A percentile compares a stretch with the other conserved stretches of the same genome.
Conservation (phyloP, 1,284 basidiomycete species). For the Leccinum angustisporum region DNA sequence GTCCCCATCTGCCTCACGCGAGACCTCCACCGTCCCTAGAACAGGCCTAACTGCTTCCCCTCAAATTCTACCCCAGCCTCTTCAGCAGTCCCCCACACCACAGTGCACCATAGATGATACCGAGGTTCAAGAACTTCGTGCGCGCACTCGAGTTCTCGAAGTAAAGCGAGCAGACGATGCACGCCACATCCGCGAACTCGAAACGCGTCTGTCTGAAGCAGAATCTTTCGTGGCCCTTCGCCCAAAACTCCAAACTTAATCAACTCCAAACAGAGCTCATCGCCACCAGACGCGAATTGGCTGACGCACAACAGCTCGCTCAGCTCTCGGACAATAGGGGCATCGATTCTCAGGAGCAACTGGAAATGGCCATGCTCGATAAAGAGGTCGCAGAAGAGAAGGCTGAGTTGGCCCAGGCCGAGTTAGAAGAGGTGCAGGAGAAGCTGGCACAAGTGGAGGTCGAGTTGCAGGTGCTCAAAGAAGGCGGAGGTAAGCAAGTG, state of each 20-base stretch:
- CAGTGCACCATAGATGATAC: slow-evolving; percentile 42
- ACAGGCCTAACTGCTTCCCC: slow-evolving; percentile 14
- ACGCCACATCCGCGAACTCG: slow-evolving; percentile 81
- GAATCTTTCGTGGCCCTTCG: slow-evolving; percentile 83
- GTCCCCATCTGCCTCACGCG: slow-evolving; percentile 20
- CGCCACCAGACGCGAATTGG: slow-evolving; percentile 61
- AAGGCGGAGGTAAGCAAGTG: slow-evolving; percentile 41
- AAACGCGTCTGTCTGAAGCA: slow-evolving; percentile 79
- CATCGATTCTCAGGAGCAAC: slow-evolving; percentile 79
- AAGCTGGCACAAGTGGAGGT: slow-evolving; percentile 80
- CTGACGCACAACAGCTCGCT: slow-evolving; percentile 64
- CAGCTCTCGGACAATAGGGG: slow-evolving; percentile 61
- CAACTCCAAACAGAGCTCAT: slow-evolving; percentile 78
- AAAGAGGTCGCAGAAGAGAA: slow-evolving; percentile 97
- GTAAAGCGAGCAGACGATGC: slow-evolving; percentile 85
- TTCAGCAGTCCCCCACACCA: slow-evolving; percentile 16
- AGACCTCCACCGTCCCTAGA: slow-evolving; percentile 8
- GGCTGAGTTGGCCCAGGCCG: slow-evolving; percentile 76
- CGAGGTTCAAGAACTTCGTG: slow-evolving; percentile 79
- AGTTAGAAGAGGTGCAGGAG: slow-evolving; percentile 79
- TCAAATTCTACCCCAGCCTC: slow-evolving; percentile 14
- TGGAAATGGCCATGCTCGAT: slow-evolving; percentile 95
- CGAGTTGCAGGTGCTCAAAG: slow-evolving; percentile 76
- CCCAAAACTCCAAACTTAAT: slow-evolving; percentile 86
- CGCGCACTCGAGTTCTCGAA: slow-evolving; percentile 85